A percentile compares a stretch with the other conserved stretches of the same genome.
phyloP scores from a whole-genome alignment of 139 green algal genomes.

The Nannochloris sp. region DNA sequence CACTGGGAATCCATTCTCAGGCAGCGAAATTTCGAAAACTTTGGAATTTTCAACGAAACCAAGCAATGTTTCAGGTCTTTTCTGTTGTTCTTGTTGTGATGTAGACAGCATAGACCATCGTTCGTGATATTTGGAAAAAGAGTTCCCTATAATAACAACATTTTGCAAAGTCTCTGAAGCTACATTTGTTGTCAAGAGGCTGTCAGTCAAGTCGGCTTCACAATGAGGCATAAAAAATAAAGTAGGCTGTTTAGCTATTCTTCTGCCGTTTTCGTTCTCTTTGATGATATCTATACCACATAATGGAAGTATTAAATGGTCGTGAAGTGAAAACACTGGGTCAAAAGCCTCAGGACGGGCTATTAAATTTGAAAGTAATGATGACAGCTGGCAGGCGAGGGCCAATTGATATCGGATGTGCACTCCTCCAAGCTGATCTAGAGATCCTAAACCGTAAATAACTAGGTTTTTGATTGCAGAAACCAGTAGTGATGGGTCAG shows the following conservation, averaged over 20 bases:
- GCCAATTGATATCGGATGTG: slow-evolving; percentile 45
- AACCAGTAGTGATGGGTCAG: neutral
- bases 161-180: slow-evolving; percentile 18
- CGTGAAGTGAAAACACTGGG: slow-evolving; percentile 32
- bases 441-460: slow-evolving; percentile 46
- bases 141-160: slow-evolving; percentile 47
- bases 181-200: slow-evolving; percentile 40
- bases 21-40: neutral
- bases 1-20: slow-evolving; percentile 25
- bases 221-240: slow-evolving; percentile 68
- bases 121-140: slow-evolving; percentile 26
- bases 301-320: slow-evolving; percentile 23
- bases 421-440: slow-evolving; percentile 13
- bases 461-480: slow-evolving; percentile 15
- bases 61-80: slow-evolving; percentile 8
- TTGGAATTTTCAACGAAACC: neutral
- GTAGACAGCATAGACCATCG: slow-evolving; percentile 1
- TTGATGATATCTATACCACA: neutral
- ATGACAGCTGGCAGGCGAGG: slow-evolving; percentile 30
- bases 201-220: slow-evolving; percentile 38
- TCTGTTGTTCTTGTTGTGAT: neutral
- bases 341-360: slow-evolving; percentile 32
- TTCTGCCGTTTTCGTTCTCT: slow-evolving; percentile 30
- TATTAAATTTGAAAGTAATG: slow-evolving; percentile 12
- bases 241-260: slow-evolving; percentile 28